Base-by-base conservation (phyloP, 1,284 basidiomycete species). In the Cryptococcus neoformans region DNA sequence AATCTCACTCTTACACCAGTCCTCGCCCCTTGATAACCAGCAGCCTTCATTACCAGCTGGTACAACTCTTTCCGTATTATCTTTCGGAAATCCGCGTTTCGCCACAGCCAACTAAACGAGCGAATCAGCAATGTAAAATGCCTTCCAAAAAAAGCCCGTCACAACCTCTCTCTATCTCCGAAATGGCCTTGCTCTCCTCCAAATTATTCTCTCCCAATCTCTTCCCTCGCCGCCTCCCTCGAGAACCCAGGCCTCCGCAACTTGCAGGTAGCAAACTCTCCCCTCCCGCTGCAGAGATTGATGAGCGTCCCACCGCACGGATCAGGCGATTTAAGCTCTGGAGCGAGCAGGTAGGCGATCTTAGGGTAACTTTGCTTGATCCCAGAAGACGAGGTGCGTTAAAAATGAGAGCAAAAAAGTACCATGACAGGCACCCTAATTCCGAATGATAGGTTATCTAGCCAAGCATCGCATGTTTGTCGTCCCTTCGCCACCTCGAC, bases 211-310 rank as follows among this genome's bases (percentile, higher is more conserved):
- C 44, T 10, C 51, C 57, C 8, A 40, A 46, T 38, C 47, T 67
- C 50, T 56, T 57, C 17, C 58, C 55, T 28, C 55, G 49, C n/a
- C 56, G 64, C 11, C 9, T 41, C 1, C 12, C 58, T 34, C 47
- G 35, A 14, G 16, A 46, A n/a, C 66, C 66, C 2, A 34, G 1
- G 8, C 55, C 56, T 3, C 62, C 66, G 1, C 55, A 55, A 21
- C 45, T 68, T 7, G 57, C 61, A 9, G 58, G 53, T 37, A 58
- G 54, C 11, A 54, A 52, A n/a, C 48, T 66, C 0, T 57, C 64
- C 2, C 65, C 65, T n/a, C 66, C 64, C 2, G 59, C 59, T 42
- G 68, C 67, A 3, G 68, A 68, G 51, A 41, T 67, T 17, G 66
- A 68, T 36, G 62, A 67, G 49, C 42, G 65, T 17, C 67, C 65